These are phyloP conservation scores for Coccomyxa sp. DNA, from an alignment of 139 green algal species.

Conservation along the genomic window DNA sequence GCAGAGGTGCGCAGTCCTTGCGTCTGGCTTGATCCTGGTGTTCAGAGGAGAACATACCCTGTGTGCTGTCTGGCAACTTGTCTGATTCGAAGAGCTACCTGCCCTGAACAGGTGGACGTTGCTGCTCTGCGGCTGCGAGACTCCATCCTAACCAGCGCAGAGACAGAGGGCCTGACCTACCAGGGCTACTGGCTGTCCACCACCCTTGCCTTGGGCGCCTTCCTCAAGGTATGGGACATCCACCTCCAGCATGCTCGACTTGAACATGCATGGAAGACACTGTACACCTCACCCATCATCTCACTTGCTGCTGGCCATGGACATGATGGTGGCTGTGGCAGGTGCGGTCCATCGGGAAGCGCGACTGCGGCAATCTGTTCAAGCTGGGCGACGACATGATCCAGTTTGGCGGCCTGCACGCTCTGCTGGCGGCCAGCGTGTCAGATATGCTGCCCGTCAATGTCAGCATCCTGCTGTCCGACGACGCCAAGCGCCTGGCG, in stretches of 20 bases:
- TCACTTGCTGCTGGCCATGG: too few species aligned
- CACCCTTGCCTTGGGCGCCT: constrained; percentile 36
- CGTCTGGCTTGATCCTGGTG: neutral
- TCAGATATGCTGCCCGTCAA: constrained; percentile 39
- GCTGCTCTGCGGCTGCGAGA: constrained; percentile 19
- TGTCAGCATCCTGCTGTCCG: constrained; percentile 34
- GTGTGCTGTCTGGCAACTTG: neutral
- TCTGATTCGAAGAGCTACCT: too few species aligned
- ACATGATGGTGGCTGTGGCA: constrained; percentile 1
- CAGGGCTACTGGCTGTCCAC: constrained; percentile 47
- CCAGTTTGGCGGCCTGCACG: constrained; percentile 30
- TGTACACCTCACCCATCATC: too few species aligned
- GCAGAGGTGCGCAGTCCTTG: constrained; percentile 12
- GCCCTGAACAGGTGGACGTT: constrained; percentile 13
- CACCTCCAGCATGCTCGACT: too few species aligned
- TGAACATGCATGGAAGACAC: too few species aligned
- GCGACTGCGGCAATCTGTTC: constrained; percentile 33
- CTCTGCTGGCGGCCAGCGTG: constrained; percentile 27
- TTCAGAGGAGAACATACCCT: neutral
- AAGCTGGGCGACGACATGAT: constrained; percentile 41
- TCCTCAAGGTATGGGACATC: constrained; percentile 33
- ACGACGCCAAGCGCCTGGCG: constrained; percentile 43
- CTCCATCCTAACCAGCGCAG: constrained; percentile 26
- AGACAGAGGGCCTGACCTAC: constrained; percentile 23
- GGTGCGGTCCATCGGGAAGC: constrained; percentile 35